Percentiles rank a stretch among this genome's conserved stretches.
phyloP scores from a whole-genome alignment of 140 eudicot genomes.

The Stevia rebaudiana region DNA sequence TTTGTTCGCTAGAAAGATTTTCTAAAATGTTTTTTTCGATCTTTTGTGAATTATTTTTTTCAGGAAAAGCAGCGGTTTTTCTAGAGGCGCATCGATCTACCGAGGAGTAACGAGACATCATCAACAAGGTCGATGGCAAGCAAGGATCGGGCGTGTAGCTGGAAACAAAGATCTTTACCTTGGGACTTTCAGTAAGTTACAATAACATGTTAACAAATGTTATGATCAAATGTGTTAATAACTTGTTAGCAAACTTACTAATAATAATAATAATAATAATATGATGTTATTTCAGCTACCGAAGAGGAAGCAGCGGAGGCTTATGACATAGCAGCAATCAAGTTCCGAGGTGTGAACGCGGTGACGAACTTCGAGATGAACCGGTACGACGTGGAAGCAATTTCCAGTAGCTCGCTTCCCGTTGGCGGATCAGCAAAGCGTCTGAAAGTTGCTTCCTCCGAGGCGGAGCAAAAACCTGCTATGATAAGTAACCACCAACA shows the following conservation, averaged over 20 bases:
- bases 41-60: not conserved
- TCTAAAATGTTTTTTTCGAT: not conserved
- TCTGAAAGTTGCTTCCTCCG: constrained; percentile 49
- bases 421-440: constrained; percentile 89
- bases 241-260: no score
- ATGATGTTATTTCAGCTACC: constrained; percentile 47
- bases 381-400: constrained; percentile 85
- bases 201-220: not conserved
- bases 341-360: constrained; percentile 80
- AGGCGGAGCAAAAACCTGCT: constrained; percentile 42
- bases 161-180: constrained; percentile 93
- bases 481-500: constrained; percentile 32
- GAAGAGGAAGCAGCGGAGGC: constrained; percentile 99
- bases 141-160: constrained; percentile 97
- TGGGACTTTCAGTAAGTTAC: constrained; percentile 72
- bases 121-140: constrained; percentile 99
- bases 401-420: constrained; percentile 73
- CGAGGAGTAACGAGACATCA: constrained; percentile 97
- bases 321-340: constrained; percentile 96
- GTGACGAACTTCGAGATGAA: constrained; percentile 94
- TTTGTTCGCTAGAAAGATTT: not conserved
- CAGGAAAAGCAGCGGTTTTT: constrained; percentile 95
- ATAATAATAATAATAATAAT: not conserved
- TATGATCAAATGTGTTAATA: not conserved
- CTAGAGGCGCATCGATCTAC: constrained; percentile 91